Evolutionary conservation across 2,329 filamentous ascomycete species (phyloP).

Genomic region (Alternaria arborescens): DNA sequence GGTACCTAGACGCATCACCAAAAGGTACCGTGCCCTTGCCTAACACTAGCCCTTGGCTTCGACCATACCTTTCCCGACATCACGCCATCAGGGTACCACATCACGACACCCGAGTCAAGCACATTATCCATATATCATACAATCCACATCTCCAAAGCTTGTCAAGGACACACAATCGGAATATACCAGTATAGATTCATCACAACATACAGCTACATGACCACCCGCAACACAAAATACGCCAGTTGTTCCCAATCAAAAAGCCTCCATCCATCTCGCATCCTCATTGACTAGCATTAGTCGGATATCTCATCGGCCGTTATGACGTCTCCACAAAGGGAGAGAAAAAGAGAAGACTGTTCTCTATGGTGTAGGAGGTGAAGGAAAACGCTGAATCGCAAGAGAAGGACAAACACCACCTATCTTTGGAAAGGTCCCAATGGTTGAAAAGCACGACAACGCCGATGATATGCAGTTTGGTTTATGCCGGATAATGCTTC

Average conservation of each 20-base stretch:
- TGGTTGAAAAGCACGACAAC: conserved; percentile 28
- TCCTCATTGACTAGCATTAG: conserved; percentile 32
- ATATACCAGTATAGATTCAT: conserved; percentile 10
- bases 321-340: conserved; percentile 16
- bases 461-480: conserved; percentile 42
- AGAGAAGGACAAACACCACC: conserved; percentile 24
- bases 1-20: neutral
- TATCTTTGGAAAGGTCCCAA: conserved; percentile 5
- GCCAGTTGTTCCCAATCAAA: conserved; percentile 5
- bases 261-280: conserved; percentile 11
- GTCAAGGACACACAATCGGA: neutral
- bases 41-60: neutral
- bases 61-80: conserved; percentile 6
- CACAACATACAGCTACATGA: neutral
- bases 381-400: conserved; percentile 45
- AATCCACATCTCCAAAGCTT: neutral
- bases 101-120: neutral
- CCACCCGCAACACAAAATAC: conserved; percentile 15
- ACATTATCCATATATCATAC: conserved; percentile 6
- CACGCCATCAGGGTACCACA: conserved; percentile 32
- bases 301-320: conserved; percentile 40
- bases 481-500: conserved; percentile 31
- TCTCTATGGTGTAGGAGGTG: conserved; percentile 27
- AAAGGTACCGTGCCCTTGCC: too few species aligned
- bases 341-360: conserved; percentile 17